A percentile compares a stretch with the other conserved stretches of the same genome.
These are phyloP conservation scores for Paracoccidioides brasiliensis DNA, from an alignment of 2,329 filamentous ascomycete genomes.

Conservation along the genomic window DNA sequence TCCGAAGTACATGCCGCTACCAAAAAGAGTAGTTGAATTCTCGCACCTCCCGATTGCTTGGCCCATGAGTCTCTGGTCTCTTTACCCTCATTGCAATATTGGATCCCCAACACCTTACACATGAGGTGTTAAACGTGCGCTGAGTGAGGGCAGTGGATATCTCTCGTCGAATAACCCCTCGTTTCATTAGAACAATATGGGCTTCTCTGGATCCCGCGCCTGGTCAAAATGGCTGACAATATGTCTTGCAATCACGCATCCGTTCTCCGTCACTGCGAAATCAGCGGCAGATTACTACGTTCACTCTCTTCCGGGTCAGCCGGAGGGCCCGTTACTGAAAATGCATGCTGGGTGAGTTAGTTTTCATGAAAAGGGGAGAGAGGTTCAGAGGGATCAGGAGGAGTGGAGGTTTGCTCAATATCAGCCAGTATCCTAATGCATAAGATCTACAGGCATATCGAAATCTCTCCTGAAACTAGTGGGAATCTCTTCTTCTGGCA, in stretches of 20 bases:
- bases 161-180: not conserved
- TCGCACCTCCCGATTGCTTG: no score
- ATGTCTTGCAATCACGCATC: conserved; percentile 3
- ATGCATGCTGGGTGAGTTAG: conserved; percentile 88
- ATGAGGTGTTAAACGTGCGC: not conserved
- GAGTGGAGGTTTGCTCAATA: no score
- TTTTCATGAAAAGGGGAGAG: not conserved
- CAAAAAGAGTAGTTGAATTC: no score
- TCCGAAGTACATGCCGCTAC: no score
- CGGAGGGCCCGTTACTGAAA: conserved; percentile 66
- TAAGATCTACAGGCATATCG: conserved; percentile 57
- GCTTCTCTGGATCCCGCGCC: not conserved
- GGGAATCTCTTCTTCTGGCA: conserved; percentile 99
- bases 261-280: conserved; percentile 6
- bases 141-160: not conserved
- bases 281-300: conserved; percentile 79
- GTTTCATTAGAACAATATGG: not conserved
- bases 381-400: not conserved
- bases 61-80: no score
- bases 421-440: not conserved
- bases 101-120: not conserved
- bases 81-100: no score
- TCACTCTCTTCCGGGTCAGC: conserved; percentile 68
- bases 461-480: conserved; percentile 70
- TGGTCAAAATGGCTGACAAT: not conserved